Base-by-base conservation (phyloP, 192 early-diverging fungal species). In the Coemansia aciculifera region DNA sequence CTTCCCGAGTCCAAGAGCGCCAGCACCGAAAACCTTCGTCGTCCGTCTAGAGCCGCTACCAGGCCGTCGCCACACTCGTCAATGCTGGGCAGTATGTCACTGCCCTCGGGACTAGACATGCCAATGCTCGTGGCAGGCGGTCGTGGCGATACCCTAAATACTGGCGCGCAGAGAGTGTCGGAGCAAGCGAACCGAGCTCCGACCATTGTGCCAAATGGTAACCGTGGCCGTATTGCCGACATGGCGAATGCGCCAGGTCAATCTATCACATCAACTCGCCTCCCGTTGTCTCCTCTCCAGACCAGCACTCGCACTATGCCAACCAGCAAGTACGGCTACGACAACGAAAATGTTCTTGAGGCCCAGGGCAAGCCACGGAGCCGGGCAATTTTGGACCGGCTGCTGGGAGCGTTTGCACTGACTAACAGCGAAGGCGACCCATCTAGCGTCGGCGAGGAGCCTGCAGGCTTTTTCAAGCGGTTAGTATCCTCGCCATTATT, bases 1-100 rank as follows among this genome's bases (percentile, higher is more conserved):
- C 65, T 78, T 36, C 79, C 79, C 3, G 79, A 81, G 44, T 67
- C 64, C 15, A 75, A 75, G 46, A 67, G 56, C 29, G 54, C 66
- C 0, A 81, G 79, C 62, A 34, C 57, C 2, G 79, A 81, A 19
- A 73, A 81, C 17, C 24, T 76, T 8, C 74, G 79, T 24, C 61
- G 37, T 6, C 68, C 74, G 12, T 72, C 74, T 0, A 62, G 63
- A 15, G 27, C 73, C 11, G 51, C 59, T 12, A 15, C 59, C 32
- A 60, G 67, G 34, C 51, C 29, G 2, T 49, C 68, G 31, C 54
- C 78, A 31, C 65, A 46, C 46, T 49, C 68, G 32, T 69, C 68
- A 10, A 5, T 63, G 34, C 59, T 63, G 36, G 68, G 61, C n/a
- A 56, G 61, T 38, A 69, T 69, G 61, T 69, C 68, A 6, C 9